Evolutionary conservation across 1,284 basidiomycete genomes (phyloP).

Genomic region (Salmacisia buchloeana): DNA sequence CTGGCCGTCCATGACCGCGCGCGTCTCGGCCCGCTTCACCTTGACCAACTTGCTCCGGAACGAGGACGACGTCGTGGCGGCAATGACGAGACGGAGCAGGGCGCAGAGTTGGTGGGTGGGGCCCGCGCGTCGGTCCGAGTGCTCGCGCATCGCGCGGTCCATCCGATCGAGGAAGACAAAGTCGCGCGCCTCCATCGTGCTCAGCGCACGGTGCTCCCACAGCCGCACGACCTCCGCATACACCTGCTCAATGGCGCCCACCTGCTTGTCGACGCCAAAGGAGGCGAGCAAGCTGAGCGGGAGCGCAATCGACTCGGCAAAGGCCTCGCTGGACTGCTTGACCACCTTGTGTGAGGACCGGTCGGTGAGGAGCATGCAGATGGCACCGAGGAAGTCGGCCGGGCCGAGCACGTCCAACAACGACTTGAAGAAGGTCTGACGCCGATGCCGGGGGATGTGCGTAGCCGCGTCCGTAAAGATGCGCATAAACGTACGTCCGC

Average conservation of each 20-base stretch:
- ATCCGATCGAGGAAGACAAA: conserved; percentile 6
- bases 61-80: neutral
- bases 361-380: conserved; percentile 80
- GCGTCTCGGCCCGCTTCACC: neutral
- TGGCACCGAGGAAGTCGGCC: conserved; percentile 72
- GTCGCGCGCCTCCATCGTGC: neutral
- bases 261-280: conserved; percentile 55
- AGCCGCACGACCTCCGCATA: conserved; percentile 34
- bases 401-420: conserved; percentile 79
- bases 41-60: neutral
- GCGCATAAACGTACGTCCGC: conserved; percentile 62
- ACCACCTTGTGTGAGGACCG: conserved; percentile 69
- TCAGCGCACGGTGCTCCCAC: conserved; percentile 22
- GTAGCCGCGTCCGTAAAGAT: conserved; percentile 81
- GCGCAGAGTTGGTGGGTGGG: neutral
- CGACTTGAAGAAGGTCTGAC: conserved; percentile 83
- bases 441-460: conserved; percentile 79
- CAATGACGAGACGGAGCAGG: neutral
- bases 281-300: conserved; percentile 65
- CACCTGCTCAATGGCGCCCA: conserved; percentile 15
- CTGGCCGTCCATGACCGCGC: neutral
- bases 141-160: conserved; percentile 1
- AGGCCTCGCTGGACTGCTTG: conserved; percentile 59
- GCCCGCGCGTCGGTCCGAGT: neutral
- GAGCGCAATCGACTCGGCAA: conserved; percentile 58